Conservation (phyloP, 2,329 filamentous ascomycete species). For the Calonectria fujianensis region DNA sequence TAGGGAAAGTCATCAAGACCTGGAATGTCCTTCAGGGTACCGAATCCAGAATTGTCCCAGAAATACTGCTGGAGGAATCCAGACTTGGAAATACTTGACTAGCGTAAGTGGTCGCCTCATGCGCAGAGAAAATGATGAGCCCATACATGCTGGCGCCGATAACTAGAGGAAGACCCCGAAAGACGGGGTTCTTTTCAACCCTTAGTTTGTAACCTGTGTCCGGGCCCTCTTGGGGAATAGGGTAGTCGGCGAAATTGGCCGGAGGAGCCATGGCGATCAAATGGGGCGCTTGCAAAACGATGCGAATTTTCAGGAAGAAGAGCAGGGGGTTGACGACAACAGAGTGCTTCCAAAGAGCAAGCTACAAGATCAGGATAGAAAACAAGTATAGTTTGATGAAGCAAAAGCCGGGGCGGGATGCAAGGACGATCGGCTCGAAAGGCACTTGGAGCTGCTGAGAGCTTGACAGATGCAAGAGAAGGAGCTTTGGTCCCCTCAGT, state of each 20-base stretch:
- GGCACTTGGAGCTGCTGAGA: slow-evolving; percentile 3
- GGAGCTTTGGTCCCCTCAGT: slow-evolving; percentile 2
- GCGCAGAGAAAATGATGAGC: slow-evolving; percentile 6
- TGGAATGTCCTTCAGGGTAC: slow-evolving; percentile 66
- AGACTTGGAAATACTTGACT: slow-evolving; percentile 74
- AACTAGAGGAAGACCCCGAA: slow-evolving; percentile 79
- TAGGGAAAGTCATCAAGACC: slow-evolving; percentile 66
- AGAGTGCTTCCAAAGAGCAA: too few species aligned
- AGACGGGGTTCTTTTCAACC: slow-evolving; percentile 78
- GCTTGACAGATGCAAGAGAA: slow-evolving; percentile 18
- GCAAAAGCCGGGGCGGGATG: neutral
- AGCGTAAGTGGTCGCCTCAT: slow-evolving; percentile 20
- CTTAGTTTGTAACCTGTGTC: slow-evolving; percentile 60
- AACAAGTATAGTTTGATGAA: neutral
- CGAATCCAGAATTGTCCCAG: slow-evolving; percentile 81
- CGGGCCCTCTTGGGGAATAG: slow-evolving; percentile 60
- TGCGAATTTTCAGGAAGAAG: neutral
- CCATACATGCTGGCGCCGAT: slow-evolving; percentile 76
- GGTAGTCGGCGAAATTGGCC: slow-evolving; percentile 66
- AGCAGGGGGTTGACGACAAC: neutral
- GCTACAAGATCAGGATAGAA: neutral
- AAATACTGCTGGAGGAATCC: slow-evolving; percentile 77
- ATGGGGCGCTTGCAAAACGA: neutral
- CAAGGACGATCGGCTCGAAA: neutral
- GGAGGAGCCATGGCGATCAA: slow-evolving; percentile 53